Base-by-base conservation (phyloP, 148 eudicot genomes). In the Rhododendron vialii region DNA sequence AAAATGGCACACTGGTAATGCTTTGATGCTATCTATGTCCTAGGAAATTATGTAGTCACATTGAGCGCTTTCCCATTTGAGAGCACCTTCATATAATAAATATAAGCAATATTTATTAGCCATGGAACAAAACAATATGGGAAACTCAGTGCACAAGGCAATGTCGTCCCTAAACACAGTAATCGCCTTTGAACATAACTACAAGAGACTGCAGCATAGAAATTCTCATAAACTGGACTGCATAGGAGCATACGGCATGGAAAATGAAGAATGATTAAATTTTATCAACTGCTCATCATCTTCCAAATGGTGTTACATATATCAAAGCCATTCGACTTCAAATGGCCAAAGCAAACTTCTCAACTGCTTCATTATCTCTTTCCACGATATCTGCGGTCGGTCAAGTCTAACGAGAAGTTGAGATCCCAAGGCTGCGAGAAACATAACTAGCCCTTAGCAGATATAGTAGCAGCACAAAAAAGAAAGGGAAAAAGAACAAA, bases 291-390 rank as follows among this genome's bases (percentile, higher is more conserved):
- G 43, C 86, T 87, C 81, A 92, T 90, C 95, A 92, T 91, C 90
- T 93, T 94, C 98, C 98, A 95, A 36, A 93, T 86, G 61, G 80
- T 83, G 80, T 92, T 90, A 86, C 96, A 95, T 59, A 90, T 92
- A 86, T 91, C 93, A 80, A 89, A 94, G 38, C 90, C 82, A 71
- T 41, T 41, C 45, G 45, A 41, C 45, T 91, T 90, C 77, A 76
- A 51, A 8, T 91, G 90, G 89, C 92, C 91, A 94, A 85, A 86
- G 92, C 96, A 78, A 95, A 95, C 59, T 87, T 91, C 74, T 91
- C 82, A 71, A 92, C 92, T 51, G 65, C 90, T 50, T 92, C 90
- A 85, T 89, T 92, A 17, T 92, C 91, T 85, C 91, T 89, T 73
- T 90, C 88, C 86, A 94, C 95, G 80, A 92, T 92, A 87, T 94